Evolutionary conservation across 257 asterid genomes (phyloP), one percentile per base, ranked within the genome.

Genomic region (Cinchona pubescens): DNA sequence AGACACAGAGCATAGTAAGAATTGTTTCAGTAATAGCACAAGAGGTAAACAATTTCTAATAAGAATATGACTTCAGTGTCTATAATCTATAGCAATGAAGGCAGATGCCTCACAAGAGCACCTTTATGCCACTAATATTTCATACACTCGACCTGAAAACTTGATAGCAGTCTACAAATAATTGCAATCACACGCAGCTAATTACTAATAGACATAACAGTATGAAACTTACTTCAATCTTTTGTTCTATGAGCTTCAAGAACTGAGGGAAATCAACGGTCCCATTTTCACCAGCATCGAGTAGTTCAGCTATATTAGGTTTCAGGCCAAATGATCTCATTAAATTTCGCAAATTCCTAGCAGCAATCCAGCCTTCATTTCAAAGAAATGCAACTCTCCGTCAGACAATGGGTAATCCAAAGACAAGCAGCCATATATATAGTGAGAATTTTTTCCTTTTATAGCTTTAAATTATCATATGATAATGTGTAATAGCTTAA

Each of bases 251-350:
- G 83, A 89, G 75, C 70, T 89, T 89, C 88, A 89, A 78, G 86
- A 89, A 89, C 81, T 88, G 89, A n/a, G 91, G 88, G 79, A 88
- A 88, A 76, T 88, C 93, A 72, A 86, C 83, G 72, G 90, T 85
- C 23, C 94, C 89, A 80, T 85, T 85, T 72, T 84, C 89, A 76
- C 87, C 91, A 79, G 94, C 94, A 63, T 89, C 94, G 71, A 85
- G 89, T 40, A 83, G 84, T 71, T 86, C 91, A 80, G 88, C 91
- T 69, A 85, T 91, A 30, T 91, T 87, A 61, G 91, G 94, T 75
- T 89, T 89, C 84, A 87, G 91, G 45, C 91, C 90, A 78, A 89
- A 80, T 45, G 91, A 89, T 79, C 94, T 89, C 94, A 89, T 85
- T 70, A 89, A 90, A 13, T 90, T 88, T 64, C 91, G 91, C 87